Percentiles rank a stretch among this genome's conserved stretches.
phyloP scores from a whole-genome alignment of 805 yeast species.

The Sugiyamaella mastotermitis region DNA sequence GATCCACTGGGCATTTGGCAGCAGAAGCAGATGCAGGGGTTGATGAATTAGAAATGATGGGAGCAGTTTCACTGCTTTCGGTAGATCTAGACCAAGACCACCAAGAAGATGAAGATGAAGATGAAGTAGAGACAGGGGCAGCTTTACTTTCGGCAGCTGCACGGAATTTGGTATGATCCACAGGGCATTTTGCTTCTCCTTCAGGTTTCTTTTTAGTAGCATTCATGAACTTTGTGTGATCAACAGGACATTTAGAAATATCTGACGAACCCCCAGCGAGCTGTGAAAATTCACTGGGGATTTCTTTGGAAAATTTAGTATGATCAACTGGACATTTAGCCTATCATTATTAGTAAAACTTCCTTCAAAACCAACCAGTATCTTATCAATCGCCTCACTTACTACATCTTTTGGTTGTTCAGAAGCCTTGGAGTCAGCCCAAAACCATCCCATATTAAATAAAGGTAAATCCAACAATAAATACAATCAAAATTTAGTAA shows the following conservation, averaged over 20 bases:
- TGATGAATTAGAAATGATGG: neutral
- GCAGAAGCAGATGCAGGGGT: neutral
- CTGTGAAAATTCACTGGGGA: constrained; percentile 6
- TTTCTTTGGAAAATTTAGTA: constrained; percentile 21
- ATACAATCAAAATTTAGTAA: too few species aligned
- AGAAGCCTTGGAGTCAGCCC: constrained; percentile 47
- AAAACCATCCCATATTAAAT: constrained; percentile 88
- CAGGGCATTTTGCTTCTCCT: constrained; percentile 32
- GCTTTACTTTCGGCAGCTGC: constrained; percentile 10
- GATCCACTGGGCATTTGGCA: constrained; percentile 36
- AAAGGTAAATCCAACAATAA: too few species aligned
- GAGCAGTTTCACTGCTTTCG: neutral
- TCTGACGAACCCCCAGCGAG: constrained; percentile 6
- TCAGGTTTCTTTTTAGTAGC: constrained; percentile 1
- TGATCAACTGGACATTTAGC: constrained; percentile 40
- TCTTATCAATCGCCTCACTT: neutral
- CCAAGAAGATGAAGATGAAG: too few species aligned
- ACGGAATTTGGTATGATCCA: constrained; percentile 32
- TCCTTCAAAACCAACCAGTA: neutral
- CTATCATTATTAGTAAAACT: too few species aligned
- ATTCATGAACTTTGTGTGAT: constrained; percentile 1
- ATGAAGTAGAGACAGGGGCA: neutral
- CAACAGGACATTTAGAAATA: constrained; percentile 12
- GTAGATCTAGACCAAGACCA: neutral
- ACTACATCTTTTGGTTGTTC: neutral